Evolutionary conservation across 129 eudicot genomes (phyloP).

Genomic region (Lactuca sativa): DNA sequence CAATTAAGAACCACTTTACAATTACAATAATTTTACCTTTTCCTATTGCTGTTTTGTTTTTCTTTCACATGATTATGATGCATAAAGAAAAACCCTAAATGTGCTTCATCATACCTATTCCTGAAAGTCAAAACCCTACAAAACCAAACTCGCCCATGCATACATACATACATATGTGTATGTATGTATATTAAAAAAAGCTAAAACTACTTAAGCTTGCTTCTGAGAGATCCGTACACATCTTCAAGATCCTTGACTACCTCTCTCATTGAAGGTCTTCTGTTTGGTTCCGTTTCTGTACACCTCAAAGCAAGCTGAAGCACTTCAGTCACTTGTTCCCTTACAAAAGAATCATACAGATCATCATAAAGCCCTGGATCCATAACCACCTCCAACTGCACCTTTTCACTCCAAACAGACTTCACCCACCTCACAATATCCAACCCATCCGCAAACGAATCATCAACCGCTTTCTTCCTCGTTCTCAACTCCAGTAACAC

Average conservation of each 20-base stretch:
- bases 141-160: neutral
- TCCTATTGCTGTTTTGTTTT: too few relatives aligned
- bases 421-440: conserved; percentile 72
- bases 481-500: conserved; percentile 78
- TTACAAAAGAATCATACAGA: conserved; percentile 39
- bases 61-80: too few relatives aligned
- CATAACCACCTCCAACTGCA: conserved; percentile 51
- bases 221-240: conserved; percentile 19
- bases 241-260: conserved; percentile 61
- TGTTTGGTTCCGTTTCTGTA: conserved; percentile 58
- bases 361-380: conserved; percentile 63
- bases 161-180: too few relatives aligned
- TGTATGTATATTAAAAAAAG: too few relatives aligned
- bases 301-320: conserved; percentile 73
- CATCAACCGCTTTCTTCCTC: conserved; percentile 64
- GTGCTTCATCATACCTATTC: neutral
- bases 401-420: conserved; percentile 45
- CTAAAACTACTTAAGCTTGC: conserved; percentile 23
- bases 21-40: too few relatives aligned
- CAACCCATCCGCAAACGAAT: conserved; percentile 43
- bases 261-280: conserved; percentile 80
- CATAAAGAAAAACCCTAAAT: too few relatives aligned
- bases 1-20: too few relatives aligned
- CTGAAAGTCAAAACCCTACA: too few relatives aligned
- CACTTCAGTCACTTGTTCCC: conserved; percentile 60